Conservation (phyloP, 345 rosid species). For the Populus davidiana region DNA sequence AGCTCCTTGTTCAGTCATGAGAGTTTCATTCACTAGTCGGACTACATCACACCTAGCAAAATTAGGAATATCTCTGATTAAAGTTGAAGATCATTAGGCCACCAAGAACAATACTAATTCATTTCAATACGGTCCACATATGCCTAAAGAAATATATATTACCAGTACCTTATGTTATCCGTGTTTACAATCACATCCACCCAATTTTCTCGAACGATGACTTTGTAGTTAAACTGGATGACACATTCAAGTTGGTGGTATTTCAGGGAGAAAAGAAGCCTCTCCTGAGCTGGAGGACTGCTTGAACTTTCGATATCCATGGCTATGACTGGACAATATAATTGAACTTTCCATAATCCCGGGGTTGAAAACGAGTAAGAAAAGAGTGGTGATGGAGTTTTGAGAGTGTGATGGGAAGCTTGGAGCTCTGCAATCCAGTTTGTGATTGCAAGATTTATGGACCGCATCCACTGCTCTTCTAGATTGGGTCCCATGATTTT, state of each 20-base stretch:
- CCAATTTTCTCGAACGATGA: conserved; percentile 55
- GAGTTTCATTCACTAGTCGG: conserved; percentile 48
- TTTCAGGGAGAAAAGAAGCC: conserved; percentile 64
- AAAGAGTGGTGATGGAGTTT: conserved; percentile 69
- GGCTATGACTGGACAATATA: conserved; percentile 79
- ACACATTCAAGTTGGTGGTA: conserved; percentile 90
- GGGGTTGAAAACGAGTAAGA: conserved; percentile 60
- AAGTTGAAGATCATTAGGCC: too few relatives aligned
- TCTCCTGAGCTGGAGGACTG: conserved; percentile 49
- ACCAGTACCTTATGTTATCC: conserved; percentile 68
- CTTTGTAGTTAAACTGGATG: conserved; percentile 64
- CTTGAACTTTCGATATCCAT: conserved; percentile 59
- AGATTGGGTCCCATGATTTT: conserved; percentile 63
- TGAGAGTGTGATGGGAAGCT: conserved; percentile 24
- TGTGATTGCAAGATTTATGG: conserved; percentile 76
- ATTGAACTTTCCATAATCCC: conserved; percentile 80
- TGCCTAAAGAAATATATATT: not conserved
- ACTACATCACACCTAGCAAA: conserved; percentile 56
- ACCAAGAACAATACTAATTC: too few relatives aligned
- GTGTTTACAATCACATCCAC: conserved; percentile 54
- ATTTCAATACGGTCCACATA: too few relatives aligned
- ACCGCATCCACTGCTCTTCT: conserved; percentile 87
- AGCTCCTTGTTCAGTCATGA: conserved; percentile 61
- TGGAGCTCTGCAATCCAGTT: conserved; percentile 66
- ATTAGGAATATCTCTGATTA: too few relatives aligned